phyloP scores from a whole-genome alignment of 2,329 filamentous ascomycete genomes.

The Fusarium heterosporum region DNA sequence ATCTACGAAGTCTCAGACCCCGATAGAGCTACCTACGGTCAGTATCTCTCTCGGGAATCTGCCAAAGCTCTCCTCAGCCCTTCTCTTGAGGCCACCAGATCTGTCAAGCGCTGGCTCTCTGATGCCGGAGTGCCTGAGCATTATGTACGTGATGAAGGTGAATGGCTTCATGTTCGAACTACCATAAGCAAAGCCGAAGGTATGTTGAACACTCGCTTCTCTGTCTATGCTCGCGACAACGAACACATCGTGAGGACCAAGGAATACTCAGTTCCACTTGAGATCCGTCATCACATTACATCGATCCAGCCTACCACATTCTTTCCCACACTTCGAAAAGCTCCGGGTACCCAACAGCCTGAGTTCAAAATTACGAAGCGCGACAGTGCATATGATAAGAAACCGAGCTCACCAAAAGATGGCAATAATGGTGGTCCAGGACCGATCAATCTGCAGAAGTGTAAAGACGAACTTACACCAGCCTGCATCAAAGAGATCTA shows the following conservation, averaged over 20 bases:
- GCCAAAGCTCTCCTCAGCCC: constrained; percentile 63
- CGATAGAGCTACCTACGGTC: constrained; percentile 59
- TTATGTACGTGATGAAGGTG: constrained; percentile 52
- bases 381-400: background rate
- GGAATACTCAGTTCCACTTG: constrained; percentile 55
- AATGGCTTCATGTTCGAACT: constrained; percentile 58
- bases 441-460: constrained; percentile 42
- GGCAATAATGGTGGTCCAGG: constrained; percentile 26
- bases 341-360: background rate
- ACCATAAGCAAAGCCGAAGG: constrained; percentile 56
- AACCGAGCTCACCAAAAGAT: constrained; percentile 1
- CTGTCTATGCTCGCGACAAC: constrained; percentile 51
- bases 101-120: constrained; percentile 60
- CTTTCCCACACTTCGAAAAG: constrained; percentile 26
- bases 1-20: constrained; percentile 64
- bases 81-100: constrained; percentile 51
- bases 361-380: background rate
- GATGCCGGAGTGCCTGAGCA: constrained; percentile 52
- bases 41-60: constrained; percentile 61
- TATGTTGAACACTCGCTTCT: constrained; percentile 62
- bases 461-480: constrained; percentile 57
- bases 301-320: constrained; percentile 63
- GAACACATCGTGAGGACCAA: constrained; percentile 57
- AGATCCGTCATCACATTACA: constrained; percentile 51
- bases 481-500: constrained; percentile 60